Evolutionary conservation across 306 rosid genomes (phyloP), one percentile per base, ranked within the genome.

Genomic region (Fragaria iinumae): DNA sequence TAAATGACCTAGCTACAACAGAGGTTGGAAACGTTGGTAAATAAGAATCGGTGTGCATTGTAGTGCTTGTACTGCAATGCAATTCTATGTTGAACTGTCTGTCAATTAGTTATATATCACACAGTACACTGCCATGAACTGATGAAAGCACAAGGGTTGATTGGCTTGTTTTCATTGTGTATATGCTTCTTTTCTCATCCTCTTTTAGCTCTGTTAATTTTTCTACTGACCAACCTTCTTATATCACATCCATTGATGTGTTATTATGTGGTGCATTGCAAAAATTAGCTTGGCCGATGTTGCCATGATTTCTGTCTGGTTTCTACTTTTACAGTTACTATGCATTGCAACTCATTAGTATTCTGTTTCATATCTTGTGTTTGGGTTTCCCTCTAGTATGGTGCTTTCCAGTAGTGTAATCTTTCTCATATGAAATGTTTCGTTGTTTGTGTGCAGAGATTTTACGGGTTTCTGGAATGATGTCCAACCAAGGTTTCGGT

Each of bases 401-500:
- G 44, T 69, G 67, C 48, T 79, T 63, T 83, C 52, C 27, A n/a
- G 49, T 38, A 47, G 60, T 29, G 45, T 72, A 50, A 72, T 64
- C 23, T 52, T 86, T 71, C 89, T 84, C 63, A 85, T 72, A 71
- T 45, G 57, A 50, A 72, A 27, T 86, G 78, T 63, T 73, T 63
- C 11, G 0, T 32, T 73, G 72, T 84, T 65, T 63, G 48, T 78
- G 38, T 84, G 96, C 93, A 95, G 99, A 95, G 87, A 95, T 95
- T 80, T 83, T 95, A 69, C 90, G 93, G 74, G 97, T 92, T 82
- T 92, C 97, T 80, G 97, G 92, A 85, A 90, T 89, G 97, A 83
- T 92, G 93, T 92, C 99, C 87, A 95, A 89, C 89, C 99, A 90
- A 87, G 93, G 97, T 84, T 90, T 92, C 79, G 89, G 99, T 4